phyloP scores from a whole-genome alignment of 2,329 filamentous ascomycete species.

The Chrysoporthe puriensis region DNA sequence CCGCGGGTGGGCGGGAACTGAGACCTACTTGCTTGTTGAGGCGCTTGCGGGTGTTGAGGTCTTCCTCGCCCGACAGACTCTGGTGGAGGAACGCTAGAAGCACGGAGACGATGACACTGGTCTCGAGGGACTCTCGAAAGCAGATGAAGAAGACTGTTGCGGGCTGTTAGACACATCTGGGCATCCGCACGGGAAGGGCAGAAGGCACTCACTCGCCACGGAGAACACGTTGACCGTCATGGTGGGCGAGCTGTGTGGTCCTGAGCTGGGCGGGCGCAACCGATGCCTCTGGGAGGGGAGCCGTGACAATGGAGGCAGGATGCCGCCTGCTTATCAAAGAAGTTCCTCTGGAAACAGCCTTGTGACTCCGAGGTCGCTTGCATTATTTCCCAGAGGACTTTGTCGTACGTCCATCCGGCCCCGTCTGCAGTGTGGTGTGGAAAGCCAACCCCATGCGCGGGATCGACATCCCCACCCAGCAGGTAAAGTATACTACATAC shows the following conservation, averaged over 20 bases:
- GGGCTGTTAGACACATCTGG: neutral
- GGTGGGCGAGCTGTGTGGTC: neutral
- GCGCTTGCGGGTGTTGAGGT: conserved; percentile 65
- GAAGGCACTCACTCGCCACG: neutral
- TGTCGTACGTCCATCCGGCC: neutral
- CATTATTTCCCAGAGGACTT: neutral
- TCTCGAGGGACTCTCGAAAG: conserved; percentile 80
- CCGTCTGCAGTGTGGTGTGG: neutral
- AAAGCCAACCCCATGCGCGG: neutral
- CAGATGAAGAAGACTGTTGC: conserved; percentile 35
- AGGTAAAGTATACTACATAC: neutral
- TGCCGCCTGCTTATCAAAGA: neutral
- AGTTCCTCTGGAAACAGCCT: neutral
- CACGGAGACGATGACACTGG: conserved; percentile 79
- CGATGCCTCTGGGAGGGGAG: neutral
- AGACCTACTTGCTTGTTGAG: conserved; percentile 48
- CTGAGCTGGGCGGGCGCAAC: neutral
- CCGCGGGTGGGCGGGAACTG: neutral
- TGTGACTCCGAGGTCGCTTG: neutral
- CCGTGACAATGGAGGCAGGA: neutral
- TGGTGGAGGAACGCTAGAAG: conserved; percentile 83
- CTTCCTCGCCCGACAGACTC: conserved; percentile 68
- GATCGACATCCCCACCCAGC: neutral
- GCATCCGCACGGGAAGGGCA: neutral
- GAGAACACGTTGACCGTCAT: neutral